These are phyloP conservation scores for Lyophyllum decastes DNA, from an alignment of 768 basidiomycete species.

Conservation along the genomic window DNA sequence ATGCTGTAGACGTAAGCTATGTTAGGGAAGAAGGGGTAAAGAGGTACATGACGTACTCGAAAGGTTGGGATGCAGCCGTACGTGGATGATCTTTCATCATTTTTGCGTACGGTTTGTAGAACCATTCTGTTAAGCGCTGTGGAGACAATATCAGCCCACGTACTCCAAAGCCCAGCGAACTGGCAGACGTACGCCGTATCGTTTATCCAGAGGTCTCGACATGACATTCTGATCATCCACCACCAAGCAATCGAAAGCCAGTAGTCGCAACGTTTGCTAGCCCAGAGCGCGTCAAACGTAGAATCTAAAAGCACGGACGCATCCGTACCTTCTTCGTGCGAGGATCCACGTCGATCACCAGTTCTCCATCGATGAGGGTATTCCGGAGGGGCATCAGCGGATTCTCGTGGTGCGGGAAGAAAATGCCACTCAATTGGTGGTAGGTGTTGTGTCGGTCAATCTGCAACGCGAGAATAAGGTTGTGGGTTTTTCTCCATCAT, in stretches of 20 bases:
- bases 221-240: conserved; percentile 87
- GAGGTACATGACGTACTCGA: conserved; percentile 65
- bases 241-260: conserved; percentile 93
- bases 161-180: background rate
- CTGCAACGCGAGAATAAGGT: conserved; percentile 37
- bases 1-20: conserved; percentile 50
- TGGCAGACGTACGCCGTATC: conserved; percentile 75
- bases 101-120: conserved; percentile 77
- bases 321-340: conserved; percentile 59
- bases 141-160: conserved; percentile 5
- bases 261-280: conserved; percentile 79
- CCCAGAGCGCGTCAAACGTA: conserved; percentile 6
- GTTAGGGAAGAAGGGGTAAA: conserved; percentile 7
- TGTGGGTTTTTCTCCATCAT: background rate
- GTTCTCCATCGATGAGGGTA: conserved; percentile 90
- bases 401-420: conserved; percentile 88
- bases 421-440: conserved; percentile 71
- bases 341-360: conserved; percentile 89
- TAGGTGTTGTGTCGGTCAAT: conserved; percentile 95
- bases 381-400: conserved; percentile 67
- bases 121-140: conserved; percentile 80
- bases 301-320: background rate
- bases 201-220: conserved; percentile 76
- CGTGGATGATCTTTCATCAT: conserved; percentile 71
- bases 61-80: conserved; percentile 66